phyloP scores from a whole-genome alignment of 1,139 yeast species.

The Sugiyamaella pinicola region DNA sequence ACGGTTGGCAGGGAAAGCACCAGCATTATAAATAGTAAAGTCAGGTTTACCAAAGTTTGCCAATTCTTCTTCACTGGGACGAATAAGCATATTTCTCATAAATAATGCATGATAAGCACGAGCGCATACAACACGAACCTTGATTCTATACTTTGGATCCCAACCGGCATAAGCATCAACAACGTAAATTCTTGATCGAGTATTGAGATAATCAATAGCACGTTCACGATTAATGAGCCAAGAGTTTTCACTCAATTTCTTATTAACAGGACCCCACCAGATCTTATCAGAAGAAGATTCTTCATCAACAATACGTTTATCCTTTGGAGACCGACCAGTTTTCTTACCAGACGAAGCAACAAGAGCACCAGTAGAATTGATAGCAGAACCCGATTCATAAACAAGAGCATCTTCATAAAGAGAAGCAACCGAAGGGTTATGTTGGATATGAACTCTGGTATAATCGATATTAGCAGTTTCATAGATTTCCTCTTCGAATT shows the following conservation, averaged over 20 bases:
- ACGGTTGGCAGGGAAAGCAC: slow-evolving; percentile 97
- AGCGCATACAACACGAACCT: slow-evolving; percentile 96
- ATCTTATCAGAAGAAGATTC: slow-evolving; percentile 77
- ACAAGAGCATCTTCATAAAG: slow-evolving; percentile 92
- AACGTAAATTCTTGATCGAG: slow-evolving; percentile 90
- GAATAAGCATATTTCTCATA: slow-evolving; percentile 97
- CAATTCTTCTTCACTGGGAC: slow-evolving; percentile 90
- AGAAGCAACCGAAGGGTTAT: slow-evolving; percentile 92
- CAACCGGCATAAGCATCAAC: slow-evolving; percentile 98
- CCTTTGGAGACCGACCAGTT: slow-evolving; percentile 98
- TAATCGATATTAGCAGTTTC: slow-evolving; percentile 48
- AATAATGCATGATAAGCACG: slow-evolving; percentile 98
- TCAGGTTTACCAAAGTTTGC: slow-evolving; percentile 94
- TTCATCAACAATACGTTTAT: slow-evolving; percentile 97
- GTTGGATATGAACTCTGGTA: slow-evolving; percentile 54
- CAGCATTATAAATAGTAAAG: slow-evolving; percentile 97
- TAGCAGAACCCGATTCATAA: slow-evolving; percentile 84
- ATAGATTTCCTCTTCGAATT: slow-evolving; percentile 45
- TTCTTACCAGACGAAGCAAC: slow-evolving; percentile 95
- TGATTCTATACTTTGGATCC: slow-evolving; percentile 98
- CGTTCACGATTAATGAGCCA: slow-evolving; percentile 97
- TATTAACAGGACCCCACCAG: slow-evolving; percentile 99
- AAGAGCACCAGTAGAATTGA: slow-evolving; percentile 91
- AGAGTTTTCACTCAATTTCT: slow-evolving; percentile 89
- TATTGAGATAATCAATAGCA: slow-evolving; percentile 95